Evolutionary conservation across 768 basidiomycete species (phyloP).

Genomic region (Auriscalpium vulgare): DNA sequence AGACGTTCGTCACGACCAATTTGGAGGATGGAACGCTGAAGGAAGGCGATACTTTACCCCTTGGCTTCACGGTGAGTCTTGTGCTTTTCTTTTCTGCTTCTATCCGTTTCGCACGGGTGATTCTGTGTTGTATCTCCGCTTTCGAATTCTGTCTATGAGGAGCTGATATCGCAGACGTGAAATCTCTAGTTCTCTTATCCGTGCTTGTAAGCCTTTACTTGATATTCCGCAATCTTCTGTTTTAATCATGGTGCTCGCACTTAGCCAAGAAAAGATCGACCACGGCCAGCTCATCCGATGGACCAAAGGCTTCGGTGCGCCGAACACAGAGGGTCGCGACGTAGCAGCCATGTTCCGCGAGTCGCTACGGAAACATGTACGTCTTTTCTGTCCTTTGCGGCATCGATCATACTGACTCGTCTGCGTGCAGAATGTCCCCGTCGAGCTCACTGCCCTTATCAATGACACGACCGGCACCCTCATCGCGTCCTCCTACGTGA

Average conservation of each 20-base stretch:
- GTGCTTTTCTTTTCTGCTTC: not conserved
- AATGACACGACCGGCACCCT: conserved; percentile 98
- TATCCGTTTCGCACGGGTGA: conserved; percentile 3
- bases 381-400: conserved; percentile 20
- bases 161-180: conserved; percentile 11
- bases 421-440: conserved; percentile 61
- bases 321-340: conserved; percentile 87
- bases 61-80: conserved; percentile 87
- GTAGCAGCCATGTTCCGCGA: conserved; percentile 90
- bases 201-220: conserved; percentile 56
- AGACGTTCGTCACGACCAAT: conserved; percentile 79
- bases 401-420: not conserved
- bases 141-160: not conserved
- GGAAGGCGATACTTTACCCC: conserved; percentile 55
- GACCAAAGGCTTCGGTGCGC: conserved; percentile 98
- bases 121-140: conserved; percentile 5
- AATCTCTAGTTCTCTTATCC: conserved; percentile 82
- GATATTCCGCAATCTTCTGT: not conserved
- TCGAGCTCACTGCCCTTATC: conserved; percentile 79
- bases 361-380: conserved; percentile 68
- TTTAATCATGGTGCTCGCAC: conserved; percentile 1
- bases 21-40: conserved; percentile 42
- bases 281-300: conserved; percentile 92
- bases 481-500: conserved; percentile 94
- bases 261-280: conserved; percentile 88